A percentile compares a stretch with the other conserved stretches of the same genome.
These are phyloP conservation scores for Kluyveromyces lactis DNA, from an alignment of 805 yeast genomes.

Conservation along the genomic window DNA sequence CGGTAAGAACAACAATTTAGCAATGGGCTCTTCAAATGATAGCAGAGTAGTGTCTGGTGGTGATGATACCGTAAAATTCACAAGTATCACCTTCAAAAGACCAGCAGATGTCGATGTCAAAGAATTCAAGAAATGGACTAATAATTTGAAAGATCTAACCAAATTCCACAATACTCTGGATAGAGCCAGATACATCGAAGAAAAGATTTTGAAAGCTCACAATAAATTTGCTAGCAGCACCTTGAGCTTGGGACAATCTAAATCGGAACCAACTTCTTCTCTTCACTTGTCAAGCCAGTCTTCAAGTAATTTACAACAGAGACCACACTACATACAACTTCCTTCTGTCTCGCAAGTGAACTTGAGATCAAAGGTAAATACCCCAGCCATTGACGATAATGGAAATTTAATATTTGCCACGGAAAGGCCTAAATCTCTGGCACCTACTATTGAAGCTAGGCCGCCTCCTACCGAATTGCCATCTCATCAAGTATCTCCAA, in stretches of 20 bases:
- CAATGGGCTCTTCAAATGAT: not conserved
- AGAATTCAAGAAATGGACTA: constrained; percentile 45
- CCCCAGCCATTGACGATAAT: constrained; percentile 32
- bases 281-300: not conserved
- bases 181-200: constrained; percentile 42
- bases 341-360: constrained; percentile 4
- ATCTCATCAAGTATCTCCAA: constrained; percentile 5
- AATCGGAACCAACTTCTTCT: constrained; percentile 4
- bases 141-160: constrained; percentile 45
- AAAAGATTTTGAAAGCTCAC: constrained; percentile 21
- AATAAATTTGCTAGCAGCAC: constrained; percentile 5
- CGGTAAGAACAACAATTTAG: constrained; percentile 5
- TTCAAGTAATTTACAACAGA: constrained; percentile 1
- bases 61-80: constrained; percentile 11
- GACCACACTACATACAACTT: constrained; percentile 24
- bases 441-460: not conserved
- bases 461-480: constrained; percentile 9
- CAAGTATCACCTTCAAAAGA: constrained; percentile 24
- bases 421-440: constrained; percentile 12
- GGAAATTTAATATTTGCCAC: constrained; percentile 29
- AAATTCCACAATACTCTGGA: constrained; percentile 39
- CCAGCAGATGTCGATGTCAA: constrained; percentile 27
- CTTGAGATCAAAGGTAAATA: constrained; percentile 20
- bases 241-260: constrained; percentile 4
- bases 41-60: constrained; percentile 1